Evolutionary conservation across 202 grass and related monocot genomes (phyloP).

Genomic region (Tripidium arundinaceum): DNA sequence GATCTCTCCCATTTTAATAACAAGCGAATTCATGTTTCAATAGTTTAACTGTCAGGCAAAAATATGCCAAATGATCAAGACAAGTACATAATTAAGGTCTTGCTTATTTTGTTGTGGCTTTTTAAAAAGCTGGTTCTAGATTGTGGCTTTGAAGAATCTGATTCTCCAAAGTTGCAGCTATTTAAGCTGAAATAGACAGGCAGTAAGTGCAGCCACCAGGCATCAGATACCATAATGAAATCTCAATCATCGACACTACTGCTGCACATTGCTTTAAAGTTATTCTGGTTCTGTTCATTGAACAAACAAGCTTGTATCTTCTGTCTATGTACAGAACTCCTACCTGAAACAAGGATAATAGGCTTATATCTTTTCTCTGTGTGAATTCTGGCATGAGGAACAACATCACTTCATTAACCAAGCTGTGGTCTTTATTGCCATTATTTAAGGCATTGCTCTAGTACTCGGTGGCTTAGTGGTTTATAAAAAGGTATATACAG

Average conservation of each 20-base stretch:
- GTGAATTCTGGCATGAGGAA: neutral
- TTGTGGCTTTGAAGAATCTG: neutral
- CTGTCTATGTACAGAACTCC: neutral
- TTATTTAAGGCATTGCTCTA: constrained; percentile 15
- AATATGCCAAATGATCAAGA: neutral
- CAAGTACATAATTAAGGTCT: neutral
- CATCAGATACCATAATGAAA: neutral
- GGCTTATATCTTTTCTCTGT: neutral
- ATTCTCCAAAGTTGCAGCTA: neutral
- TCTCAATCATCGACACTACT: neutral
- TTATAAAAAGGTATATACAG: neutral
- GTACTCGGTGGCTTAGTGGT: neutral
- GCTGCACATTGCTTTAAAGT: neutral
- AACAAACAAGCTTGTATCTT: neutral
- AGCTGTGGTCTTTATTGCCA: neutral
- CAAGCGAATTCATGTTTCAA: no score
- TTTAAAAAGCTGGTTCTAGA: neutral
- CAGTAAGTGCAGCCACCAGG: neutral
- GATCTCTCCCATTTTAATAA: no score
- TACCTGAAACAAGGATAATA: neutral
- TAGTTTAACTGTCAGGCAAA: neutral
- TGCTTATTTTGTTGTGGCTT: neutral
- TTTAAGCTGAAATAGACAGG: neutral
- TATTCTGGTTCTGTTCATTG: neutral
- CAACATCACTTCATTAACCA: neutral